phyloP scores from a whole-genome alignment of 1,139 yeast genomes.

The Kurtzmaniella quercitrusa region DNA sequence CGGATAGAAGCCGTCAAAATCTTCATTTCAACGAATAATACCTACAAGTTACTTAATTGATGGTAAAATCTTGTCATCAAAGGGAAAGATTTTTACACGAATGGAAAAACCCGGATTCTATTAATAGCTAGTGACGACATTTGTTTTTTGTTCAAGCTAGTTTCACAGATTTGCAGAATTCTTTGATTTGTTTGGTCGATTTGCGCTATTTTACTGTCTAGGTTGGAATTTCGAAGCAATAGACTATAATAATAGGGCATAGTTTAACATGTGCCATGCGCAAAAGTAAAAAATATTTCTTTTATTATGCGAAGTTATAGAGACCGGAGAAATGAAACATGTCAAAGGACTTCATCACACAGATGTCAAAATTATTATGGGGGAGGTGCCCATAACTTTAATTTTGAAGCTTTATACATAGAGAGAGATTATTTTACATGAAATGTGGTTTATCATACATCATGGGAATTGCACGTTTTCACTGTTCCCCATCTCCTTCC shows the following conservation, averaged over 20 bases:
- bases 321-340: neutral
- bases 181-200: neutral
- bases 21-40: no score
- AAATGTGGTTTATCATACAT: no score
- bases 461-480: no score
- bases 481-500: no score
- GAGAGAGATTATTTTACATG: no score
- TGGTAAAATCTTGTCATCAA: no score
- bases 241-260: neutral
- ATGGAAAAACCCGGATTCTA: neutral
- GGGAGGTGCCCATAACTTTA: neutral
- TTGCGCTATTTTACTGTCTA: neutral
- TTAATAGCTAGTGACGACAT: neutral
- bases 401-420: no score
- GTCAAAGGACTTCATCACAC: neutral
- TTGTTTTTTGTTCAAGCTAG: neutral
- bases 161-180: neutral
- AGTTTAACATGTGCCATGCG: neutral
- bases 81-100: no score
- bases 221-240: neutral
- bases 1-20: no score
- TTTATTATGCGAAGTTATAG: neutral
- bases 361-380: neutral
- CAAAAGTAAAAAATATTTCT: neutral
- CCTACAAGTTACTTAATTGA: no score